A percentile compares a stretch with the other conserved stretches of the same genome.
These are phyloP conservation scores for Eucalyptus sp. DNA, from an alignment of 345 rosid species.

Conservation along the genomic window DNA sequence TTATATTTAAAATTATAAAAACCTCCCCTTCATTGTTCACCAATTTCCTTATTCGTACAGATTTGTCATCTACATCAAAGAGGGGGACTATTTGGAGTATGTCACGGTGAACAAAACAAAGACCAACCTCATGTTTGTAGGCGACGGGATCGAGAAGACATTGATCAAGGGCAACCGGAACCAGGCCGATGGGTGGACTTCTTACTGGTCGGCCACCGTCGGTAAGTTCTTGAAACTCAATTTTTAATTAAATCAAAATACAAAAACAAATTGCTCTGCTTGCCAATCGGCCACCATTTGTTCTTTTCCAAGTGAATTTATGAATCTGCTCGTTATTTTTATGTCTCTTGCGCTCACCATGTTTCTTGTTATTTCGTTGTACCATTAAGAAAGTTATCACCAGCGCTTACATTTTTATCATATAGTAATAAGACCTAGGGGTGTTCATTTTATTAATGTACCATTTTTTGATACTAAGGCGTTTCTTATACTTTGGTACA, in stretches of 20 bases:
- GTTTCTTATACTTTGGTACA: not conserved
- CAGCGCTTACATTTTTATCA: not conserved
- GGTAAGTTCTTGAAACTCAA: not conserved
- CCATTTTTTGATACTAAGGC: not conserved
- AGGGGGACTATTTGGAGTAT: conserved; percentile 7
- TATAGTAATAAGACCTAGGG: not conserved
- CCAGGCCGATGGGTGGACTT: not conserved
- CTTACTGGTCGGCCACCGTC: conserved; percentile 12
- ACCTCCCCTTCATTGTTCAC: not conserved
- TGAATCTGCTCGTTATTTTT: not conserved
- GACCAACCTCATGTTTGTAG: conserved; percentile 10
- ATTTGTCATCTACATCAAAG: conserved; percentile 3
- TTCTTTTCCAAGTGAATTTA: not conserved
- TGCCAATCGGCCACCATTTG: not conserved
- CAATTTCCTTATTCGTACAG: not conserved
- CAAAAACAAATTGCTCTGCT: not conserved
- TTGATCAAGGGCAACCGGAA: not conserved
- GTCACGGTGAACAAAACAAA: not conserved
- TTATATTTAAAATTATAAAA: not conserved
- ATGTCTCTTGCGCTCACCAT: not conserved
- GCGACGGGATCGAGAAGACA: conserved; percentile 18
- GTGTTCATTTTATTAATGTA: not conserved
- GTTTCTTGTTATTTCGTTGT: not conserved
- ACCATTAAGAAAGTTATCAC: not conserved
- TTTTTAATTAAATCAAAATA: not conserved